Evolutionary conservation across 768 basidiomycete genomes (phyloP), one percentile per base, ranked within the genome.

Genomic region (Peribolospora baueri): DNA sequence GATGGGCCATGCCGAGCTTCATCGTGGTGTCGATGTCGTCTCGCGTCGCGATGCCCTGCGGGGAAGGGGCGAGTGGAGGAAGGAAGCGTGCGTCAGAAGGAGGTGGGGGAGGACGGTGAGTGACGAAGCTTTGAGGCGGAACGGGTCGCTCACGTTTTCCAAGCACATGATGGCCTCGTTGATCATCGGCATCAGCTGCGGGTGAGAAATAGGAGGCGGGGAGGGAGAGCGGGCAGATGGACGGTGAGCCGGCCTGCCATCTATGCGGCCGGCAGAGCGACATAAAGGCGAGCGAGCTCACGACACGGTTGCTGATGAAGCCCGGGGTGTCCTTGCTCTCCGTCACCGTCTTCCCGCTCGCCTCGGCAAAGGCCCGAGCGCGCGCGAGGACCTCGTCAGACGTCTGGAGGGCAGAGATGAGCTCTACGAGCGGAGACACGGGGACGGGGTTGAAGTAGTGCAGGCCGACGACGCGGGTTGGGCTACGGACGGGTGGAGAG

Each of bases 211-310:
- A 14, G 40, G 3, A 7, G 56, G 36, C 45, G 42, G 4, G 37
- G 1, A 39, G 47, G 25, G 42, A 46, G 14, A 10, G 7, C 45
- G 5, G 37, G 38, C 40, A 25, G 41, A 48, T 10, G 5, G 9
- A 7, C 13, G 52, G 47, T 5, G 42, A 43, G 50, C 40, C 7
- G 48, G 57, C 42, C 10, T 25, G 51, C 38, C 51, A 83, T 84
- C 74, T 82, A 85, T 68, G 93, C 90, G 1, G 95, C 71, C 61
- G 79, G 80, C 78, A 91, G 82, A 60, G 93, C 85, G 0, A 90
- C 90, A 73, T 97, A 91, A 61, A 95, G 95, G 61, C 81, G 69
- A 88, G 95, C 2, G 91, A 91, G 85, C 95, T 95, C 48, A 97
- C 70, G 39, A 64, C 55, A 2, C 65, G 57, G 55, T 62, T 64